phyloP scores from a whole-genome alignment of 495 filamentous ascomycete genomes.

The Penicillium salamii region DNA sequence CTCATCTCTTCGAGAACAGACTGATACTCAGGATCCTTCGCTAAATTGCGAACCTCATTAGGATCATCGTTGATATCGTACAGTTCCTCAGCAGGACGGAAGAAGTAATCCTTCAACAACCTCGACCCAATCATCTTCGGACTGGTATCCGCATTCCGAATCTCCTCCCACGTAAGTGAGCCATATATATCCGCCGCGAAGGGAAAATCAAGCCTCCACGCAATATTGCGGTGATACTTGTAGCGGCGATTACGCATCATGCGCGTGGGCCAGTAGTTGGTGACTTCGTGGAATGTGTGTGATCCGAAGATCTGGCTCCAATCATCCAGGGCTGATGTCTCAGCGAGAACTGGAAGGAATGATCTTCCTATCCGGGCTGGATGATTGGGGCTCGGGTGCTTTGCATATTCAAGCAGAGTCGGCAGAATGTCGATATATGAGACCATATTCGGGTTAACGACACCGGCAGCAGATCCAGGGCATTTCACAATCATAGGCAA shows the following conservation, averaged over 20 bases:
- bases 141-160: conserved; percentile 29
- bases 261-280: conserved; percentile 48
- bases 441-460: conserved; percentile 40
- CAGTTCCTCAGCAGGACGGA: conserved; percentile 39
- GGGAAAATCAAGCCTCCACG: conserved; percentile 45
- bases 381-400: conserved; percentile 7
- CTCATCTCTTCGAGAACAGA: conserved; percentile 27
- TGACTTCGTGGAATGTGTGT: conserved; percentile 50
- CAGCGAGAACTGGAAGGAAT: conserved; percentile 34
- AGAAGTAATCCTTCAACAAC: conserved; percentile 35
- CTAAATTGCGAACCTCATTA: conserved; percentile 38
- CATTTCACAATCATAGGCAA: conserved; percentile 40
- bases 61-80: conserved; percentile 42
- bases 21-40: conserved; percentile 17
- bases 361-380: conserved; percentile 27
- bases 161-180: conserved; percentile 41
- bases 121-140: conserved; percentile 37
- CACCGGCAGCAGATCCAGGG: conserved; percentile 21
- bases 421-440: conserved; percentile 48
- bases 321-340: conserved; percentile 16
- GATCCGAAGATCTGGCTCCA: conserved; percentile 39
- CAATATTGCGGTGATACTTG: conserved; percentile 50
- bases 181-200: conserved; percentile 45
- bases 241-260: conserved; percentile 36
- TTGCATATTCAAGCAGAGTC: conserved; percentile 39